Evolutionary conservation across 768 basidiomycete genomes (phyloP).

Genomic region (Mycena leptocephala): DNA sequence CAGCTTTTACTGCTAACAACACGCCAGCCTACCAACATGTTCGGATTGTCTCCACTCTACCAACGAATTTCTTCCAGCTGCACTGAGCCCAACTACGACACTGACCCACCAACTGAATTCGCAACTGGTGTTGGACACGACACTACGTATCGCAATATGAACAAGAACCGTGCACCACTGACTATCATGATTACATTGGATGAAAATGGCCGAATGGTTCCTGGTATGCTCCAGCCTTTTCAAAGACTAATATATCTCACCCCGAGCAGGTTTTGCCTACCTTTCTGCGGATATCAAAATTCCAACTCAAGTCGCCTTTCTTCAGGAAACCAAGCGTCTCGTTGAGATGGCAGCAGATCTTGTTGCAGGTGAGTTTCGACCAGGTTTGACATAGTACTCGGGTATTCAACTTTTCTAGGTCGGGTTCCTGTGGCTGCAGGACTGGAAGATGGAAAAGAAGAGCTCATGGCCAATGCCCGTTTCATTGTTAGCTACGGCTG

Average conservation of each 20-base stretch:
- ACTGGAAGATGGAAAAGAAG: not conserved
- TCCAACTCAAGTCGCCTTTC: not conserved
- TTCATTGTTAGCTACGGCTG: slow-evolving; percentile 16
- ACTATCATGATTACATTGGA: slow-evolving; percentile 30
- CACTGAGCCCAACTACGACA: not conserved
- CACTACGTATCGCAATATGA: slow-evolving; percentile 30
- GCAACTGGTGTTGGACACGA: slow-evolving; percentile 28
- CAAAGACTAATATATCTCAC: no score
- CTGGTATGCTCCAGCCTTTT: slow-evolving; percentile 15
- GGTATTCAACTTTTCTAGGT: not conserved
- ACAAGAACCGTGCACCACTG: slow-evolving; percentile 32
- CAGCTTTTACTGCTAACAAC: not conserved
- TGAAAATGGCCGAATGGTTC: slow-evolving; percentile 20
- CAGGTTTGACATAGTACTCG: no score
- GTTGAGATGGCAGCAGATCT: slow-evolving; percentile 26
- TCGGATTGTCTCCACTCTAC: no score
- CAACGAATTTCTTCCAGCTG: not conserved
- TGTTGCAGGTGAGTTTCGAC: not conserved
- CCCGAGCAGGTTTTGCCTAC: slow-evolving; percentile 1
- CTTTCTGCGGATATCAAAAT: not conserved
- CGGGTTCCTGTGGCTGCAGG: not conserved
- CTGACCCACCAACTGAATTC: slow-evolving; percentile 11
- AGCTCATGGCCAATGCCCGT: not conserved
- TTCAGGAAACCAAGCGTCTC: slow-evolving; percentile 6
- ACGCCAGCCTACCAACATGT: slow-evolving; percentile 1